Base-by-base conservation (phyloP, 129 eudicot genomes). In the Logfia minima region DNA sequence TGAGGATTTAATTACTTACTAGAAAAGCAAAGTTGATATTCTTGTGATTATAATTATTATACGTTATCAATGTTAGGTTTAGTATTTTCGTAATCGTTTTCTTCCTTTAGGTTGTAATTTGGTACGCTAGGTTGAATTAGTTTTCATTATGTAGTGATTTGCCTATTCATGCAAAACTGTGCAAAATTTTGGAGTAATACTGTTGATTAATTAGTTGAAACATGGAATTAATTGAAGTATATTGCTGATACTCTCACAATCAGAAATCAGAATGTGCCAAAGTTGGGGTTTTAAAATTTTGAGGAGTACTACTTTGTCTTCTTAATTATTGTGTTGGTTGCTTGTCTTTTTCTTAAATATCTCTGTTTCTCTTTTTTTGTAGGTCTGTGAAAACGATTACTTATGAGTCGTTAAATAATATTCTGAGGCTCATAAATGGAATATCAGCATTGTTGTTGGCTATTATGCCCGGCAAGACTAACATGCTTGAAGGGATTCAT, bases 381-480 rank as follows among this genome's bases (percentile, higher is more conserved):
- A 95, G 99, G 96, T 87, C 99, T 65, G 99, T 95, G 39, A 95
- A 95, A 84, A 91, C 99, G 7, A 68, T 95, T 75, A 91, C 94
- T 68, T 91, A 89, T 77, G 99, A 95, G 86, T 83, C 89, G 2
- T 77, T 95, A 61, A 87, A 90, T 83, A 89, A 85, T 75, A 80
- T 95, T 69, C 90, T 89, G 75, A 89, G 93, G 79, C 69, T 91
- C 48, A 91, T 95, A 66, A 95, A 95, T 86, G 99, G 99, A 64
- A 39, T 95, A 19, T 95, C 99, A 68, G 96, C 99, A 34, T 56
- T 95, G 26, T 77, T 95, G 77, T 74, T 95, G 92, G 88, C 96
- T 65, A 65, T 95, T 43, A 83, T 95, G 71, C 99, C 99, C 4
- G 99, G 96, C 56, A 95, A 91, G 68, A 80, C 96, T 76, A 80